Evolutionary conservation across 2,329 filamentous ascomycete genomes (phyloP).

Genomic region (Penicillium hordei): DNA sequence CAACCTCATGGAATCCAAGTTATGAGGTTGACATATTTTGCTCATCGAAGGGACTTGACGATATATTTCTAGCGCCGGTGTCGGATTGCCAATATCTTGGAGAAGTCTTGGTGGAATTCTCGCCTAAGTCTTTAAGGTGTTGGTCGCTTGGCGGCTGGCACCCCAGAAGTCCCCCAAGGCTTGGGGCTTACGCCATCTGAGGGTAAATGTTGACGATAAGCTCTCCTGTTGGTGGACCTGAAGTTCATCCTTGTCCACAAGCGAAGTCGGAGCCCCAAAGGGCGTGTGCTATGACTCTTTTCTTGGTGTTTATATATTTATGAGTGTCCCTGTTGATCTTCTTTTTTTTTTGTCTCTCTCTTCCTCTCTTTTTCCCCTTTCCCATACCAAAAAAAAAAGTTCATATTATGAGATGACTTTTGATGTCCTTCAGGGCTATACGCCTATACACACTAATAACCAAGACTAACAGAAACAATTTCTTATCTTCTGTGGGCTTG

Average conservation of each 20-base stretch:
- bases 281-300: constrained; percentile 6
- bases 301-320: constrained; percentile 4
- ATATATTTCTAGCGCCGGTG: neutral
- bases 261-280: constrained; percentile 10
- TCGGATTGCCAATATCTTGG: neutral
- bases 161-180: neutral
- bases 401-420: neutral
- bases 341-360: neutral
- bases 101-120: neutral
- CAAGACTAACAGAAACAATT: constrained; percentile 9
- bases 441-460: neutral
- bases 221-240: constrained; percentile 5
- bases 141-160: neutral
- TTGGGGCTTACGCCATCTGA: constrained; percentile 1
- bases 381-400: neutral
- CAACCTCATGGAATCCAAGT: neutral
- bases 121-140: neutral
- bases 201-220: neutral
- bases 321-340: neutral
- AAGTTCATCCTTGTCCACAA: neutral
- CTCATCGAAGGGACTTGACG: neutral
- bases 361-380: neutral
- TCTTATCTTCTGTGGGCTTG: constrained; percentile 17
- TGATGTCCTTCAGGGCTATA: neutral
- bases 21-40: neutral